Base-by-base conservation (phyloP, 345 rosid species). In the Eucalyptus albens region DNA sequence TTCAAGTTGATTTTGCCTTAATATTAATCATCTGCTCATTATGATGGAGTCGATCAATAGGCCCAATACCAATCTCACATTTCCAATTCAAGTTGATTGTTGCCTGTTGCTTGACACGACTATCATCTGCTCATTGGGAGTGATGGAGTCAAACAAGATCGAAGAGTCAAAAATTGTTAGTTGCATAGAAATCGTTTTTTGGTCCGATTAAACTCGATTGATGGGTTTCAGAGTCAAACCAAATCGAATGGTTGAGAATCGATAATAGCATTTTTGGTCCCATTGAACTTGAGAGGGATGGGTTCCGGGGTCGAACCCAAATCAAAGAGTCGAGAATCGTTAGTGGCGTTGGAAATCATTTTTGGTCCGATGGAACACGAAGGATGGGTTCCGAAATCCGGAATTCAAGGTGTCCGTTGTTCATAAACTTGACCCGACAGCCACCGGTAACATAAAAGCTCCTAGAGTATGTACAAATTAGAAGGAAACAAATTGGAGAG, bases 141-240 rank as follows among this genome's bases (percentile, higher is more conserved):
- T 44, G 44, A 72, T 37, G 45, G 26, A 72, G 81, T 69, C 27
- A 19, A 77, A 11, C 83, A 44, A 77, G 37, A 31, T 31, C 4
- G 24, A 69, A 69, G 44, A 6, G 44, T 69, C 7, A 6, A 33
- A 33, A 33, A 17, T 69, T 9, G 24, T 69, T 10, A 69, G 24
- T 5, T 7, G 13, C 24, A 2, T 33, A 1, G 13, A 31, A 17
- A 69, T 33, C 44, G 2, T 31, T 17, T 69, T 69, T 56, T 0
- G 24, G 44, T 33, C 81, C 7, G 7, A 33, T 33, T 33, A 19
- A 69, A 69, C 11, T 69, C 7, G 24, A 69, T 13, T 21, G 42
- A 69, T 16, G 82, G 44, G 69, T 13, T 62, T 1, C 4, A 6
- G 0, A 62, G 31, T 29, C 33, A 15, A 56, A 56, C 14, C 62